phyloP scores from a whole-genome alignment of 768 basidiomycete genomes.

The Lactarius deliciosus region DNA sequence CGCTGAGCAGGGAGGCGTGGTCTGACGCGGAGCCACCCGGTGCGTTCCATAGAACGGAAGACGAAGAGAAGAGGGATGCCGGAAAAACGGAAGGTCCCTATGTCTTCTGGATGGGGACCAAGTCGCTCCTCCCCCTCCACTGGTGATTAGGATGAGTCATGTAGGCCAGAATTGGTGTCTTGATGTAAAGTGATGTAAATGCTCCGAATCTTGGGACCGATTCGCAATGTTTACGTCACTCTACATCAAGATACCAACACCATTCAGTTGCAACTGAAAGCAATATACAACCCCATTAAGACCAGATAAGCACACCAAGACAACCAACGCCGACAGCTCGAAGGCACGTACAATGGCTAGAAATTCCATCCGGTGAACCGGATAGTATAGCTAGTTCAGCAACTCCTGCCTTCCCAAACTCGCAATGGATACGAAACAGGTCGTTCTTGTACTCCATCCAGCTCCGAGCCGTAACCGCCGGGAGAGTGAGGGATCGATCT shows the following conservation, averaged over 20 bases:
- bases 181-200: not conserved
- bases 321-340: not conserved
- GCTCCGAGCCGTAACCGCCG: too few relatives aligned
- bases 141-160: not conserved
- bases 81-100: not conserved
- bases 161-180: too few relatives aligned
- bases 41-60: not conserved
- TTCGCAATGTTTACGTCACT: not conserved
- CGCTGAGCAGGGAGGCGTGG: conserved; percentile 8
- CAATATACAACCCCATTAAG: not conserved
- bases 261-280: not conserved
- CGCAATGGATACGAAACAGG: not conserved
- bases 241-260: not conserved
- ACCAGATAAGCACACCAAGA: not conserved
- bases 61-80: not conserved
- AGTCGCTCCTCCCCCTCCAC: too few relatives aligned
- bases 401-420: not conserved
- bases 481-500: too few relatives aligned
- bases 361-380: not conserved
- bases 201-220: not conserved
- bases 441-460: not conserved
- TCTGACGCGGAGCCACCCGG: conserved; percentile 3
- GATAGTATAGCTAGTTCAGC: too few relatives aligned
- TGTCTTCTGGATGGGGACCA: too few relatives aligned
- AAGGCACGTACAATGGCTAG: not conserved